Percentiles rank a stretch among this genome's conserved stretches.
These are phyloP conservation scores for Penicillium sp. DNA, from an alignment of 2,329 filamentous ascomycete genomes.

Conservation along the genomic window DNA sequence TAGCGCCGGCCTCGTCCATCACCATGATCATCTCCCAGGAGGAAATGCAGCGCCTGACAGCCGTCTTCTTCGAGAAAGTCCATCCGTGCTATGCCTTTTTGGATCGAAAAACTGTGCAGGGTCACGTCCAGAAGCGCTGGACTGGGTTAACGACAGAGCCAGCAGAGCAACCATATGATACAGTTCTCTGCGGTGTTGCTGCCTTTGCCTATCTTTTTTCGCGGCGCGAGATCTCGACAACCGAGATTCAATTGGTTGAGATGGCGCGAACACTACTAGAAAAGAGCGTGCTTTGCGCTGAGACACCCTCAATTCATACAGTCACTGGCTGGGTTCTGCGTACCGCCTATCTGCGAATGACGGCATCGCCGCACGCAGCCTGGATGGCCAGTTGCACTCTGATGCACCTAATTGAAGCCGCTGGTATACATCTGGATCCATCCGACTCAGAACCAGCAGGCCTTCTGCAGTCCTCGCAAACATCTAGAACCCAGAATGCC, in stretches of 20 bases:
- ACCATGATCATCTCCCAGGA: slow-evolving; percentile 45
- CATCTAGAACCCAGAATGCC: background rate
- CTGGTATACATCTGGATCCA: slow-evolving; percentile 34
- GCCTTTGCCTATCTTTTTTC: slow-evolving; percentile 52
- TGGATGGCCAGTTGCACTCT: slow-evolving; percentile 53
- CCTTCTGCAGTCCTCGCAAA: slow-evolving; percentile 3
- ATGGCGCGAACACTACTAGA: slow-evolving; percentile 46
- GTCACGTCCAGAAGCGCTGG: slow-evolving; percentile 30
- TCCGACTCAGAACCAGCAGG: slow-evolving; percentile 9
- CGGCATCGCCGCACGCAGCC: slow-evolving; percentile 49
- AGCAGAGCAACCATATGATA: slow-evolving; percentile 39
- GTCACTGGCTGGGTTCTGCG: slow-evolving; percentile 49
- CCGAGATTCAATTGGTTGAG: slow-evolving; percentile 46
- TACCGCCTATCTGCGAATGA: slow-evolving; percentile 50
- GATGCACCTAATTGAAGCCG: slow-evolving; percentile 55
- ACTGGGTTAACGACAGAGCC: slow-evolving; percentile 11
- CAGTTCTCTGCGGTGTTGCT: slow-evolving; percentile 51
- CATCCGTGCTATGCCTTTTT: slow-evolving; percentile 51
- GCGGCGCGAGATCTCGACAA: slow-evolving; percentile 35
- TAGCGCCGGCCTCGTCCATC: slow-evolving; percentile 26
- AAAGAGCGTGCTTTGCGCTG: slow-evolving; percentile 27
- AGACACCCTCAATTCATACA: slow-evolving; percentile 27
- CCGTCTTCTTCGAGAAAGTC: slow-evolving; percentile 50
- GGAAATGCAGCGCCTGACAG: slow-evolving; percentile 45
- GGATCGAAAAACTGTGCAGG: slow-evolving; percentile 25